Percentiles rank a stretch among this genome's conserved stretches.
These are phyloP conservation scores for Platismatia glauca DNA, from an alignment of 495 filamentous ascomycete species.

Conservation along the genomic window DNA sequence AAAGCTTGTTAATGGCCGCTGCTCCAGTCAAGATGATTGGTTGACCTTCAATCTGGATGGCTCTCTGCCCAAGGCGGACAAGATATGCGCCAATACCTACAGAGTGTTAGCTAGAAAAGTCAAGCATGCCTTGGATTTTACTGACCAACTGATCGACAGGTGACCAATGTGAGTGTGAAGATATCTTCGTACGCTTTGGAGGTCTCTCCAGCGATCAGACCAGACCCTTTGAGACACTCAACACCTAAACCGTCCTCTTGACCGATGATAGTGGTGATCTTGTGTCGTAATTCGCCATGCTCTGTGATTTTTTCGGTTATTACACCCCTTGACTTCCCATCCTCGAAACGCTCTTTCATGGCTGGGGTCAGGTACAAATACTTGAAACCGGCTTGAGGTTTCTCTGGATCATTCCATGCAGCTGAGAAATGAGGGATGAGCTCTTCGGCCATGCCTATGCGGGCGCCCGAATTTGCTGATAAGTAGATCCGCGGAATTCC, in stretches of 20 bases:
- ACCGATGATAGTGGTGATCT: constrained; percentile 90
- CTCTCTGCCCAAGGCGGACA: constrained; percentile 92
- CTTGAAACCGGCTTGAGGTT: constrained; percentile 89
- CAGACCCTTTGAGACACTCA: constrained; percentile 92
- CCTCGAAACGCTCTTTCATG: constrained; percentile 80
- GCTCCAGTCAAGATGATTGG: constrained; percentile 98
- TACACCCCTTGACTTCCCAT: constrained; percentile 68
- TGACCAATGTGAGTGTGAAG: constrained; percentile 96
- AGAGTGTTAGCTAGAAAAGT: constrained; percentile 4
- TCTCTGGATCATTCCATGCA: constrained; percentile 81
- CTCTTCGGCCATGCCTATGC: constrained; percentile 94
- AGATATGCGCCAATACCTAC: constrained; percentile 92
- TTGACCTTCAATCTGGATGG: constrained; percentile 97
- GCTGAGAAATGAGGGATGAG: constrained; percentile 93
- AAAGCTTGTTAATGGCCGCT: constrained; percentile 93
- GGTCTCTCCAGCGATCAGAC: constrained; percentile 95
- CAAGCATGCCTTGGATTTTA: constrained; percentile 14
- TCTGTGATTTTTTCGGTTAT: constrained; percentile 81
- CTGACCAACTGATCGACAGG: constrained; percentile 86
- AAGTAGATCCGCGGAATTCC: constrained; percentile 96
- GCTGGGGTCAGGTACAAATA: constrained; percentile 93
- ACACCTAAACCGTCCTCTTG: constrained; percentile 94
- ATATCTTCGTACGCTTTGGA: constrained; percentile 97
- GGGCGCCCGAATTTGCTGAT: constrained; percentile 98
- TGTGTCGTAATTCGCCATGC: constrained; percentile 83